Conservation (phyloP, 768 basidiomycete genomes). For the Neoboletus magnificus region DNA sequence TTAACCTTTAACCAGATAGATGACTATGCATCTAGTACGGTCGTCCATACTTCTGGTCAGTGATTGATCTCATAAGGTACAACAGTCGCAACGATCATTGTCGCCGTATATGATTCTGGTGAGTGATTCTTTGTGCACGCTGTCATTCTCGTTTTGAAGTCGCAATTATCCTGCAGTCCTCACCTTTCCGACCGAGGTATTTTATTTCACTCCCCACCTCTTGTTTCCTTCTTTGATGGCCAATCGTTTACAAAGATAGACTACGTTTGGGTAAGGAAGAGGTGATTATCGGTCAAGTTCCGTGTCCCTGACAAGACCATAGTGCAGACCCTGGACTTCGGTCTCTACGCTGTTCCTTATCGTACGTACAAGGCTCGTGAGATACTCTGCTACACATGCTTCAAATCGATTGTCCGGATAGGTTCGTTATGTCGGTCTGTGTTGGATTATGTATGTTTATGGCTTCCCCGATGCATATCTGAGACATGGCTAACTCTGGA, state of each 20-base stretch:
- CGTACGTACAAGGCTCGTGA: background rate
- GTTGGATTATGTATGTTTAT: background rate
- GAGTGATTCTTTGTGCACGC: background rate
- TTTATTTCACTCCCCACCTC: background rate
- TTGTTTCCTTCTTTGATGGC: background rate
- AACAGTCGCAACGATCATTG: background rate
- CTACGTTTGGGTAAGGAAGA: background rate
- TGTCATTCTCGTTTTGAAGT: background rate
- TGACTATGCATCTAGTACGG: background rate
- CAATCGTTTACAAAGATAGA: background rate
- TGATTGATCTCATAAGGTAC: background rate
- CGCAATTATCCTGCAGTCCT: conserved; percentile 1
- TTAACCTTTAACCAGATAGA: background rate
- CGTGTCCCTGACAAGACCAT: background rate
- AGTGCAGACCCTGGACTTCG: conserved; percentile 4
- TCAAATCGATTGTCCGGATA: background rate
- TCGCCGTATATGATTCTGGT: conserved; percentile 10
- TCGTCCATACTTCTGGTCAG: background rate
- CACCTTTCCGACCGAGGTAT: conserved; percentile 13
- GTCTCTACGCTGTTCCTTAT: no score
- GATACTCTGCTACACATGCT: background rate
- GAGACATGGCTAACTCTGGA: background rate
- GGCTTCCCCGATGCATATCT: background rate
- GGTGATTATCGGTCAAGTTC: background rate
- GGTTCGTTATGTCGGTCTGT: no score